phyloP scores from a whole-genome alignment of 768 basidiomycete species.

The Rhodotorula kratochvilovae region DNA sequence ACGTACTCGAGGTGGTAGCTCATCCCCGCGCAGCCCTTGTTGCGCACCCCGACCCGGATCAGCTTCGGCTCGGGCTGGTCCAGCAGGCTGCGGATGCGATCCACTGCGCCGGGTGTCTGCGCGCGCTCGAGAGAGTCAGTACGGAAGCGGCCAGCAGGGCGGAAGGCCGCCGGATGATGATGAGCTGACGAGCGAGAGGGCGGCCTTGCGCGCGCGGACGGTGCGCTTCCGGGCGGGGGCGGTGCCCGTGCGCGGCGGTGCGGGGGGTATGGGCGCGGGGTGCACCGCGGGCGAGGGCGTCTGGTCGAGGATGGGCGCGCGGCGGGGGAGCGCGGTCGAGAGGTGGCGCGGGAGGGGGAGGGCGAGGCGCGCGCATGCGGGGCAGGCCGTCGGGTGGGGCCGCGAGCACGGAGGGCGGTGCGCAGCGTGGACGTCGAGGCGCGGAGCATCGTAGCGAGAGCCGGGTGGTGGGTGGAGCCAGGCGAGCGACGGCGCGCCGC shows the following conservation, averaged over 20 bases:
- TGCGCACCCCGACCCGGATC: conserved; percentile 89
- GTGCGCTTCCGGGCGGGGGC: neutral
- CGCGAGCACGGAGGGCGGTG: conserved; percentile 5
- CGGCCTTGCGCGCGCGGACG: conserved; percentile 68
- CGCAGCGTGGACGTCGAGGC: neutral
- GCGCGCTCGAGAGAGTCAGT: neutral
- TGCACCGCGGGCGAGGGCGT: neutral
- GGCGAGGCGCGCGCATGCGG: neutral
- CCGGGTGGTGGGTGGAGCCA: neutral
- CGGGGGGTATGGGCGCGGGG: neutral
- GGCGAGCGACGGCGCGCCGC: neutral
- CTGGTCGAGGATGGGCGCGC: conserved; percentile 19
- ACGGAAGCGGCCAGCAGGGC: accelerated
- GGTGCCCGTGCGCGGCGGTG: neutral
- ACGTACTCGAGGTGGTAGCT: conserved; percentile 93
- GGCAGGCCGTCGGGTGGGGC: neutral
- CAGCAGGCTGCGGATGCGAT: conserved; percentile 66
- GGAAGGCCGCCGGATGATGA: conserved; percentile 42
- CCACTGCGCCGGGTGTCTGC: conserved; percentile 75
- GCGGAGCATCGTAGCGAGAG: neutral
- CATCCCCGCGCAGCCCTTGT: conserved; percentile 93
- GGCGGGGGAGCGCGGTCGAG: neutral
- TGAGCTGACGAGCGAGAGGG: conserved; percentile 61
- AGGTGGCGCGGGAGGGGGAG: conserved; percentile 1
- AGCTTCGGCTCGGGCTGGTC: conserved; percentile 72